Percentiles rank a stretch among this genome's conserved stretches.
Conservation (phyloP, 148 eudicot species). For the Cornus florida region DNA sequence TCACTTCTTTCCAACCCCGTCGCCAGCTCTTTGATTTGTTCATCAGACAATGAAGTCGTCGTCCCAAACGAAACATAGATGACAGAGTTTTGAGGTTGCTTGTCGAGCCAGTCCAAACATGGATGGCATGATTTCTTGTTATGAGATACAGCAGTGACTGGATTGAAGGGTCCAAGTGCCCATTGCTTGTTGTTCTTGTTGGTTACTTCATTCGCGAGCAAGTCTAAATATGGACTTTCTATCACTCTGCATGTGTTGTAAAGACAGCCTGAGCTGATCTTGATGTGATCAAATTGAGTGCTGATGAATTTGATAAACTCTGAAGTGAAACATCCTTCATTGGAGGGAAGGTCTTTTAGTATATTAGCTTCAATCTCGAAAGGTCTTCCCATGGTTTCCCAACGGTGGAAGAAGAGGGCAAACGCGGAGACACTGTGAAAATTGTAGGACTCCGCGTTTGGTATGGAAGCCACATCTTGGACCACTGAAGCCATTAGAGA, state of each 20-base stretch:
- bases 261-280: conserved; percentile 26
- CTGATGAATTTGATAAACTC: conserved; percentile 14
- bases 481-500: conserved; percentile 10
- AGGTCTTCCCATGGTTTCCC: conserved; percentile 15
- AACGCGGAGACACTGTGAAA: conserved; percentile 13
- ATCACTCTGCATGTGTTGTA: conserved; percentile 29
- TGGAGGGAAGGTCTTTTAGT: conserved; percentile 10
- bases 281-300: neutral
- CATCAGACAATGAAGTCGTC: neutral
- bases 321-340: conserved; percentile 23
- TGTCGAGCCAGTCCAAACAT: conserved; percentile 15
- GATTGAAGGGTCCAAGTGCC: conserved; percentile 10
- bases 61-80: conserved; percentile 10
- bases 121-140: neutral
- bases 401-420: neutral
- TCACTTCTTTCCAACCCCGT: conserved; percentile 8
- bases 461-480: conserved; percentile 17
- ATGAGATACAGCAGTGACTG: neutral
- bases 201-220: conserved; percentile 16
- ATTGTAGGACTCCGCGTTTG: conserved; percentile 14
- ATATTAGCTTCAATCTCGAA: conserved; percentile 18
- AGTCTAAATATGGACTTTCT: conserved; percentile 29
- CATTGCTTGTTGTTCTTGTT: conserved; percentile 5
- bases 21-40: conserved; percentile 11
- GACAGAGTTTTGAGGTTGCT: neutral